phyloP scores from a whole-genome alignment of 805 yeast genomes.

The Barnettozyma siamensis region DNA sequence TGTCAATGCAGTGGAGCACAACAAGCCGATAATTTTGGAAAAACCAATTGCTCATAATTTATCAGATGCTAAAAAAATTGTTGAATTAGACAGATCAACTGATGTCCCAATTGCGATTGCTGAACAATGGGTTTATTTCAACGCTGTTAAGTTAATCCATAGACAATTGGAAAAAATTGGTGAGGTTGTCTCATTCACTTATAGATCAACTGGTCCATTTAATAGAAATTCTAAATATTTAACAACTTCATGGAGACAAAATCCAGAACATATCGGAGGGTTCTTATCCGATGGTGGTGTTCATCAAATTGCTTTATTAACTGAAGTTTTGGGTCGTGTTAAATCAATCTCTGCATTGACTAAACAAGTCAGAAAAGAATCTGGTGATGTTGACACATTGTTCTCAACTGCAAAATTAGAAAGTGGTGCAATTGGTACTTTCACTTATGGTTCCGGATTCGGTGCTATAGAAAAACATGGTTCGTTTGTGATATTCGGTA shows the following conservation, averaged over 20 bases:
- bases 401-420: constrained; percentile 74
- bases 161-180: constrained; percentile 69
- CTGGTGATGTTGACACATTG: constrained; percentile 80
- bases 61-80: constrained; percentile 76
- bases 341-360: constrained; percentile 70
- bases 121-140: constrained; percentile 81
- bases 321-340: constrained; percentile 74
- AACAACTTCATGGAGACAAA: constrained; percentile 77
- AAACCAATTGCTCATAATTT: constrained; percentile 90
- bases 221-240: constrained; percentile 53
- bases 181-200: constrained; percentile 59
- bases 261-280: constrained; percentile 92
- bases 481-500: constrained; percentile 68
- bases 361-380: constrained; percentile 64
- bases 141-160: constrained; percentile 49
- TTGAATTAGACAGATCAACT: constrained; percentile 53
- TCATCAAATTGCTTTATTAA: constrained; percentile 84
- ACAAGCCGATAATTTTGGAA: constrained; percentile 78
- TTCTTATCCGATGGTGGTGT: constrained; percentile 94
- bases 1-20: constrained; percentile 60
- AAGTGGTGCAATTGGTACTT: constrained; percentile 56
- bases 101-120: constrained; percentile 68
- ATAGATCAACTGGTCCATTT: constrained; percentile 71
- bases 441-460: constrained; percentile 34
- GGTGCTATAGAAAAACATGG: constrained; percentile 75